A percentile compares a stretch with the other conserved stretches of the same genome.
These are phyloP conservation scores for Glycine latifolia DNA, from an alignment of 306 rosid genomes.

Conservation along the genomic window DNA sequence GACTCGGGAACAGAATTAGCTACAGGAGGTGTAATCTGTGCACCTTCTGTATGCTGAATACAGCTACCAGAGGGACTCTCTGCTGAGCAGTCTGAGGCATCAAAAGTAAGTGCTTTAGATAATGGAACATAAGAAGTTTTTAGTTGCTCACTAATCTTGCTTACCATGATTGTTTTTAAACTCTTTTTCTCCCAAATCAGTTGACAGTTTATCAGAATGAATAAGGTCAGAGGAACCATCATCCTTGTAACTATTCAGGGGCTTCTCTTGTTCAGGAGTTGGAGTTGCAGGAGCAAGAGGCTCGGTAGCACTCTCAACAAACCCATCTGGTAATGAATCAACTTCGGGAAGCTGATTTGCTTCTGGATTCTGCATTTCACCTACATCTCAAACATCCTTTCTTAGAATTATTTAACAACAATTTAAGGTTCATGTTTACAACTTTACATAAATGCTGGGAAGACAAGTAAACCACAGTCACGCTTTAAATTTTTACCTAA, in stretches of 20 bases:
- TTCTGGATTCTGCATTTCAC: slow-evolving; percentile 75
- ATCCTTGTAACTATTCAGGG: slow-evolving; percentile 50
- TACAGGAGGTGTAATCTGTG: slow-evolving; percentile 34
- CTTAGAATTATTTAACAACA: slow-evolving; percentile 43
- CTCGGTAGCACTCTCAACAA: slow-evolving; percentile 80
- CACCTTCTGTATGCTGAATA: slow-evolving; percentile 58
- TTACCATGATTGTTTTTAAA: slow-evolving; percentile 55
- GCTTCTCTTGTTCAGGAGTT: slow-evolving; percentile 67
- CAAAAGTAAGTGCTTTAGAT: slow-evolving; percentile 58
- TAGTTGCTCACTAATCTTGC: slow-evolving; percentile 49
- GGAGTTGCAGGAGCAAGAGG: slow-evolving; percentile 74
- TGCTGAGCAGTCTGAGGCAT: slow-evolving; percentile 53
- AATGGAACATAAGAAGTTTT: slow-evolving; percentile 58
- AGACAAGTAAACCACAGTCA: slow-evolving; percentile 13
- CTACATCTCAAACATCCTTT: slow-evolving; percentile 53
- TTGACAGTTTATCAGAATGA: slow-evolving; percentile 48
- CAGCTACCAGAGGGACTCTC: slow-evolving; percentile 49
- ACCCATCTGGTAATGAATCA: slow-evolving; percentile 90
- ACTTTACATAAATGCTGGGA: slow-evolving; percentile 3
- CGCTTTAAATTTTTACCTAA: slow-evolving; percentile 21
- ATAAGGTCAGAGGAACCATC: slow-evolving; percentile 48
- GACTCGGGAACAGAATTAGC: slow-evolving; percentile 55
- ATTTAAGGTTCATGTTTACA: not conserved
- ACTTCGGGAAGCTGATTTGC: slow-evolving; percentile 93
- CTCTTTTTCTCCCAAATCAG: slow-evolving; percentile 52